A percentile compares a stretch with the other conserved stretches of the same genome.
These are phyloP conservation scores for Volvariella surrecta DNA, from an alignment of 1,284 basidiomycete genomes.

Conservation along the genomic window DNA sequence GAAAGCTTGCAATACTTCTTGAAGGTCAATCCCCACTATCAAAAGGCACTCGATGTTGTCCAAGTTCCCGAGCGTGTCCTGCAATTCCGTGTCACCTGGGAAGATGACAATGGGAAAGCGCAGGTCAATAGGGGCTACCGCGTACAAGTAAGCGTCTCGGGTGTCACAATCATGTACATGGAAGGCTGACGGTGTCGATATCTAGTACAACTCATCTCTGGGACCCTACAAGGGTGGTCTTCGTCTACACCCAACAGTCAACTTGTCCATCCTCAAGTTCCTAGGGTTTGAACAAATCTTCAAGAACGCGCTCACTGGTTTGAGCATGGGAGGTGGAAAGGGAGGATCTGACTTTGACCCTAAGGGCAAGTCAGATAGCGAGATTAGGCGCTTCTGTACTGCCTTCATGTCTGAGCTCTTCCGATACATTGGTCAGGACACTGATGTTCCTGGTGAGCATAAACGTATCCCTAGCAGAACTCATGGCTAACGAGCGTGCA, in stretches of 20 bases:
- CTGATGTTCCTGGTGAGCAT: constrained; percentile 51
- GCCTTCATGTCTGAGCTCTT: constrained; percentile 71
- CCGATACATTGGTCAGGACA: constrained; percentile 66
- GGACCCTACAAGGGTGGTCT: constrained; percentile 83
- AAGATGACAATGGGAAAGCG: constrained; percentile 60
- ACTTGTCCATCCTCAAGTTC: constrained; percentile 83
- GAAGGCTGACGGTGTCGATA: constrained; percentile 5
- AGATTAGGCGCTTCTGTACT: constrained; percentile 67
- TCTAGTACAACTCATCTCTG: constrained; percentile 73
- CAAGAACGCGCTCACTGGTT: constrained; percentile 78
- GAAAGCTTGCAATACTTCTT: constrained; percentile 63
- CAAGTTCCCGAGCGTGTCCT: constrained; percentile 73
- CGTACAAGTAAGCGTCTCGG: constrained; percentile 43
- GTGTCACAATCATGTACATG: neutral
- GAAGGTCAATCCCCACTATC: constrained; percentile 61
- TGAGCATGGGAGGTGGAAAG: constrained; percentile 72
- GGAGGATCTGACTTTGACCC: constrained; percentile 75
- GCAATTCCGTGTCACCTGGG: constrained; percentile 77
- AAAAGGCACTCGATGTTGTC: constrained; percentile 63
- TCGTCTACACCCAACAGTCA: constrained; percentile 75
- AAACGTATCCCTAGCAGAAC: constrained; percentile 17
- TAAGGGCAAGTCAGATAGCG: constrained; percentile 73
- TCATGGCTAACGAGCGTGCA: constrained; percentile 8
- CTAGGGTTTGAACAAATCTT: constrained; percentile 77
- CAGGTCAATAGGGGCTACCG: constrained; percentile 76